A percentile compares a stretch with the other conserved stretches of the same genome.
These are phyloP conservation scores for Penicillium cataractarum DNA, from an alignment of 495 filamentous ascomycete species.

Conservation along the genomic window DNA sequence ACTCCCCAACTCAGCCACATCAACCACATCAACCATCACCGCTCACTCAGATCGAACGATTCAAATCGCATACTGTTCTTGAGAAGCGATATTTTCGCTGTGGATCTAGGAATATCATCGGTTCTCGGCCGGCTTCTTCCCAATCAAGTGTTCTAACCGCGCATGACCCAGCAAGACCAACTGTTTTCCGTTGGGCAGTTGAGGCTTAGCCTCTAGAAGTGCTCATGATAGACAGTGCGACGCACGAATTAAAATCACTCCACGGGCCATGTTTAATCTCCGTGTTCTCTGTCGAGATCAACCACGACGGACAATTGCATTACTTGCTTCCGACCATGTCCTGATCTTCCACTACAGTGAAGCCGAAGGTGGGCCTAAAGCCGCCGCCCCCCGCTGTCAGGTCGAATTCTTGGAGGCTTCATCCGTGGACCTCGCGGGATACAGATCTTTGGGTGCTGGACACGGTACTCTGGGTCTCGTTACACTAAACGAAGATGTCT, in stretches of 20 bases:
- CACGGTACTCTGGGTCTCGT: slow-evolving; percentile 91
- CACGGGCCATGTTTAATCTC: slow-evolving; percentile 43
- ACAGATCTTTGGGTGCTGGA: slow-evolving; percentile 73
- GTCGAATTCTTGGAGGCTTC: slow-evolving; percentile 78
- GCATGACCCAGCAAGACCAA: slow-evolving; percentile 6
- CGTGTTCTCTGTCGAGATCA: slow-evolving; percentile 60
- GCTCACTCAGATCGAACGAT: neutral
- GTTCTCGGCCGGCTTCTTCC: too few relatives aligned
- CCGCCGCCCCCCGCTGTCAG: slow-evolving; percentile 67
- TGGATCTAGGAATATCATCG: too few relatives aligned
- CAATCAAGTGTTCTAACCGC: neutral
- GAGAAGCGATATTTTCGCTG: neutral
- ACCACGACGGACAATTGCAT: slow-evolving; percentile 81
- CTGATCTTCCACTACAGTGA: slow-evolving; percentile 79
- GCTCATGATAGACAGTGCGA: slow-evolving; percentile 5
- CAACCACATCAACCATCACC: neutral
- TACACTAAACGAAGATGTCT: slow-evolving; percentile 82
- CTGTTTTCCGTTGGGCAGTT: slow-evolving; percentile 6
- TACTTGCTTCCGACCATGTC: slow-evolving; percentile 75
- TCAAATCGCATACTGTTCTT: neutral
- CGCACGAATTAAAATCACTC: neutral
- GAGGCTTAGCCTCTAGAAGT: slow-evolving; percentile 14
- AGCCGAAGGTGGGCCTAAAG: slow-evolving; percentile 53
- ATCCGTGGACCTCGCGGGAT: slow-evolving; percentile 70
- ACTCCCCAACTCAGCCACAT: neutral